Evolutionary conservation across 2,329 filamentous ascomycete species (phyloP), one percentile per base, ranked within the genome.

Genomic region (Phyllosticta paracitricarpa): DNA sequence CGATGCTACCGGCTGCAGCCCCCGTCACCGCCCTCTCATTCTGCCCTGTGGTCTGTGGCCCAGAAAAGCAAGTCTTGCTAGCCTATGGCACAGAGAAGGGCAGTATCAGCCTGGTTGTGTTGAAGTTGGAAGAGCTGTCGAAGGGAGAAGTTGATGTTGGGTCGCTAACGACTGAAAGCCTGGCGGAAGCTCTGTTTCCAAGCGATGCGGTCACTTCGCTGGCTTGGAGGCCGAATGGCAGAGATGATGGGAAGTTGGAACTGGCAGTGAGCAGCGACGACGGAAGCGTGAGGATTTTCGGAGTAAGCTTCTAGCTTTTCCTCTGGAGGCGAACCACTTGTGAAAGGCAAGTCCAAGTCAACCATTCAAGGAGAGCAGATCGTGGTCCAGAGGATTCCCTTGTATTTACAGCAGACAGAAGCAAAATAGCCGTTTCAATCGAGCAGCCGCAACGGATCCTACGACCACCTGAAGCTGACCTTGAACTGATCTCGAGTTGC

Each of bases 241-340:
- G 53, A n/a, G 8, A 22, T 22, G 35, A 22, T 12, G 63, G 59
- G 7, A 40, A 59, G 53, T 54, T 57, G 25, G 69, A 75, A 62
- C 66, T 78, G 60, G 75, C 74, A 4, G 71, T 74, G 8, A 73
- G 71, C 17, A 76, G 75, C 58, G 76, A 78, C 57, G 76, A 78
- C 66, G 70, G 65, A 4, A 76, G 73, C 3, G 64, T 77, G 14
- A 68, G 75, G 33, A 68, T 78, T 1, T 73, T 61, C 53, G 55
- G 58, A 9, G 57, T 63, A 35, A 56, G 25, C 19, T 17, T 55
- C 14, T 59, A 22, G 54, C 14, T 40, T 40, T 9, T 12, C 33
- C 19, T 17, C 2, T 5, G 14, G 14, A 10, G 14, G 10, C 33
- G 33, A 30, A 4, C 9, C 28, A 12, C 19, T 17, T 40, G 33